Base-by-base conservation (phyloP, 768 basidiomycete genomes). In the Suillus ampliporus region DNA sequence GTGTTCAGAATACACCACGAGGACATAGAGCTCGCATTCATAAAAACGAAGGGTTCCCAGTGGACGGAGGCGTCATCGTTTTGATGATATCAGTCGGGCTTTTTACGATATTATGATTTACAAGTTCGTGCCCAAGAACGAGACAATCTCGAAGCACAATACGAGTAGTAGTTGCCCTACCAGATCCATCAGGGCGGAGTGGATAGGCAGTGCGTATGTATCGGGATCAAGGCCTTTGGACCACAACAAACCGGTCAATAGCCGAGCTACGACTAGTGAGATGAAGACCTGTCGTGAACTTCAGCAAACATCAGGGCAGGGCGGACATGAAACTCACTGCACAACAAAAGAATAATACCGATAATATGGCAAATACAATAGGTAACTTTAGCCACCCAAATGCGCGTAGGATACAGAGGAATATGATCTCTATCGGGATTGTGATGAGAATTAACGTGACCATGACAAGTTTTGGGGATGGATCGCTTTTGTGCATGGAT, bases 171-270 rank as follows among this genome's bases (percentile, higher is more conserved):
- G 72, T 72, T 95, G 91, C 17, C 94, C 93, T 37, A 91, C 76
- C 57, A 97, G 85, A 73, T 96, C 94, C 82, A 95, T 89, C 47
- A 94, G 71, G 1, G 95, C 92, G 13, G 92, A 94, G 67, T 97
- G 95, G 31, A 97, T 85, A 9, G 95, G 95, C n/a, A 98, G 78
- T 2, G 94, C 94, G 72, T 97, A 96, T 77, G 91, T 89, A 73
- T 98, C 95, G 6, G 95, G 95, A 72, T 98, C 95, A 31, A 87
- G 80, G 13, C 85, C 80, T 60, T 80, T 86, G 1, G 84, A 83
- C 94, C 95, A 97, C 31, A 97, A 83, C 71, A 86, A 88, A 48
- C 85, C 77, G 2, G 94, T 95, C 54, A 95, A 79, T 13, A 71
- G 68, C 56, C 81, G 84, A 1, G 92, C 94, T 38, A 91, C 74